Percentiles rank a stretch among this genome's conserved stretches.
Evolutionary conservation across 2,329 filamentous ascomycete genomes (phyloP).

Genomic region (Microdochium nivale): DNA sequence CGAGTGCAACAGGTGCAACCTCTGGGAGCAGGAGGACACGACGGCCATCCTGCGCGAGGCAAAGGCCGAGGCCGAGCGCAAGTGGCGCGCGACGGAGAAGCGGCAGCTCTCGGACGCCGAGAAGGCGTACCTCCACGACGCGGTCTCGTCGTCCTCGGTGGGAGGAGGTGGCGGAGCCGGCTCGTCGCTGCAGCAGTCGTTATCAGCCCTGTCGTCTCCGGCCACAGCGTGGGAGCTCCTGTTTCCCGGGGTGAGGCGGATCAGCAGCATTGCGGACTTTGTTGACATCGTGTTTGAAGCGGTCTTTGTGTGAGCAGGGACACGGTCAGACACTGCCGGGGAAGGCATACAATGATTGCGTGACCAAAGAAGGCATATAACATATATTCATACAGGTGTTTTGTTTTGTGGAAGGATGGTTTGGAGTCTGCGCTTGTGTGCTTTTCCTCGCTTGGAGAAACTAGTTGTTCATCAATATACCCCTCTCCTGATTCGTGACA

Average conservation of each 20-base stretch:
- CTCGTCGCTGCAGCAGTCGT: not conserved
- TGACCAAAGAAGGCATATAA: too few species aligned
- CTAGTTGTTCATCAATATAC: not conserved
- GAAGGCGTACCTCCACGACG: conserved; percentile 48
- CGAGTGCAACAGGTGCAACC: conserved; percentile 74
- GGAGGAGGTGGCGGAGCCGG: conserved; percentile 6
- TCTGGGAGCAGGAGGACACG: conserved; percentile 68
- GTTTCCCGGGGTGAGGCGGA: conserved; percentile 11
- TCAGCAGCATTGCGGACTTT: conserved; percentile 17
- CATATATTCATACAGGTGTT: too few species aligned
- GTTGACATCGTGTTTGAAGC: conserved; percentile 19
- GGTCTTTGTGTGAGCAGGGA: conserved; percentile 17
- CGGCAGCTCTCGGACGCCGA: conserved; percentile 45
- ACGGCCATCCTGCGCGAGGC: conserved; percentile 61
- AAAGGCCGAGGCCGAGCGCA: conserved; percentile 60
- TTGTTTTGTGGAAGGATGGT: not conserved
- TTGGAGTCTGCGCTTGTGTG: not conserved
- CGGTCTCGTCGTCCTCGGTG: conserved; percentile 23
- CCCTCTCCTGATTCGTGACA: not conserved
- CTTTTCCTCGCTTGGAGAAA: not conserved
- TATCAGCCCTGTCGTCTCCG: not conserved
- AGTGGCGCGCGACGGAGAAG: conserved; percentile 61
- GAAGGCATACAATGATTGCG: too few species aligned
- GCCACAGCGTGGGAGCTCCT: conserved; percentile 2
- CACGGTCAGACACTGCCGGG: too few species aligned